Evolutionary conservation across 1,284 basidiomycete genomes (phyloP), one percentile per base, ranked within the genome.

Genomic region (Calocybe gambosa): DNA sequence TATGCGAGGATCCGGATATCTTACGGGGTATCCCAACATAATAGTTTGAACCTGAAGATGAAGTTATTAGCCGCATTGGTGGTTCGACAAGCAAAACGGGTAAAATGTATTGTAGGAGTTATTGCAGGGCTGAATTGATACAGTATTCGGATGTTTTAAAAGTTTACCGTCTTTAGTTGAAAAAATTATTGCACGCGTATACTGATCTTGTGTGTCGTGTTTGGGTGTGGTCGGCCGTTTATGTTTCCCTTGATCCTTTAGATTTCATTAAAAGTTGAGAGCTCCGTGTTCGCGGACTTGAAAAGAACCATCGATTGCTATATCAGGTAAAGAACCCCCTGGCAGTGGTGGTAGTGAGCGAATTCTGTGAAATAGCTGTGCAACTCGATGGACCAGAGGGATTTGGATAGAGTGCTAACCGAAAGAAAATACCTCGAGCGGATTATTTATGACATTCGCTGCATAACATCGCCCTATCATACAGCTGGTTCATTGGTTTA

Each of bases 231-330:
- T 34, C n/a, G 31, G 13, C 9, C 4, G 13, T 8, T 13, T 13
- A 8, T 31, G 29, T n/a, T n/a, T 31, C 3, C 15, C 13, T 34
- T 34, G 31, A 34, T 34, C 31, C 31, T 29, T 29, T 13, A 29
- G 28, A 34, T 34, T 34, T 34, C 31, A 34, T 34, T 34, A 34
- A 3, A 31, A 43, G 29, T 8, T 15, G 39, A 1, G 40, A 20
- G 16, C 2, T 34, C 13, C 15, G 42, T 18, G 15, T 45, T 56
- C 55, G 55, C 55, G 55, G 55, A 49, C 46, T 47, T 49, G 28
- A n/a, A 56, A 56, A 39, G 19, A 2, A 43, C 45, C 37, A 43
- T 34, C 28, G 37, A 29, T 47, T 42, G 37, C 46, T 47, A 34
- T 43, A 45, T 43, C 25, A 41, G 13, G 16, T 34, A 18, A 28